Evolutionary conservation across 495 filamentous ascomycete species (phyloP).

Genomic region (Cladorrhinum samala): DNA sequence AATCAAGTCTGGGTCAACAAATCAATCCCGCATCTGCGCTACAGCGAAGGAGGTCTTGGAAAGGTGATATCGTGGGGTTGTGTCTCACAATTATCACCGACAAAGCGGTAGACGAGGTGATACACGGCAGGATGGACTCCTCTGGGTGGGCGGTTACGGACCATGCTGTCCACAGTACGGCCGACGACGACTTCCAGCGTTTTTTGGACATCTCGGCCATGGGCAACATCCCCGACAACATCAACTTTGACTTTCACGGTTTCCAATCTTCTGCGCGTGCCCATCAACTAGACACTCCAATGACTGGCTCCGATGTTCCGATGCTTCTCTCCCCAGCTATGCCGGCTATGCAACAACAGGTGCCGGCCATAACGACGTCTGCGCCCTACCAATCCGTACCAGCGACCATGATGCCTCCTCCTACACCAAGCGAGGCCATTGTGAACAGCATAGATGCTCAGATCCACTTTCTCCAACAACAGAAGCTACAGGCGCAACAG

Average conservation of each 20-base stretch:
- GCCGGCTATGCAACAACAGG: conserved; percentile 38
- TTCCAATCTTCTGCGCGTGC: conserved; percentile 35
- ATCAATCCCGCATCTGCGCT: too few relatives aligned
- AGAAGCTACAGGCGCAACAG: conserved; percentile 47
- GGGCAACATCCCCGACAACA: conserved; percentile 36
- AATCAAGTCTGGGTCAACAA: background rate
- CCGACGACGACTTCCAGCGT: conserved; percentile 51
- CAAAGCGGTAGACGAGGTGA: background rate
- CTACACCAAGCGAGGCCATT: conserved; percentile 38
- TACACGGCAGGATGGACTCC: conserved; percentile 38
- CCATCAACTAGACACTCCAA: conserved; percentile 42
- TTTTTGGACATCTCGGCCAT: conserved; percentile 49
- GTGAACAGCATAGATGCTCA: conserved; percentile 50
- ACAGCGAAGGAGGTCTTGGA: too few relatives aligned
- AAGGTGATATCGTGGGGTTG: background rate
- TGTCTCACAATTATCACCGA: conserved; percentile 1
- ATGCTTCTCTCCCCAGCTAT: conserved; percentile 35
- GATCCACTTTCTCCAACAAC: conserved; percentile 59
- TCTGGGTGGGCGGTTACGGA: conserved; percentile 44
- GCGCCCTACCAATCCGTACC: conserved; percentile 35
- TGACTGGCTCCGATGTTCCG: conserved; percentile 40
- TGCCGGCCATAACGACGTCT: conserved; percentile 40
- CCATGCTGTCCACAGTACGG: conserved; percentile 36
- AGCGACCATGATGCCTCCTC: conserved; percentile 38
- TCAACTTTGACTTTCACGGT: conserved; percentile 45